Evolutionary conservation across 306 rosid genomes (phyloP), one percentile per base, ranked within the genome.

Genomic region (Senna siamea): DNA sequence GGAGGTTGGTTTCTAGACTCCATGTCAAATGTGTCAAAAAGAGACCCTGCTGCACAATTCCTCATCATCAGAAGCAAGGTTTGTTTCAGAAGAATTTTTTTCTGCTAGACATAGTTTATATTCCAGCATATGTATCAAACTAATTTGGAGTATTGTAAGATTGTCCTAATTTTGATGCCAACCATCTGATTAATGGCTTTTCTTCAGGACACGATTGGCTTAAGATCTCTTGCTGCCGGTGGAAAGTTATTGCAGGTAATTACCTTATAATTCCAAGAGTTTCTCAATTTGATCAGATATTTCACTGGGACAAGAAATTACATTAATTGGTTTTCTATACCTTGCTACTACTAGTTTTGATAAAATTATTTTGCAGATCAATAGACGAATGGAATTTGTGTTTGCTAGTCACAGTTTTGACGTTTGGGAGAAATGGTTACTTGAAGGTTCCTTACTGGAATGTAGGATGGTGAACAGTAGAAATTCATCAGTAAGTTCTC

Each of bases 381-480:
- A 94, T 77, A 87, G 98, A 80, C 89, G 87, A 87, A 92, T 77
- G 91, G 99, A 94, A 78, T 90, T 89, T 58, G 96, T 94, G 70
- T 94, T 94, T 72, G 97, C 99, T 32, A 94, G 99, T 86, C 98
- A 94, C 85, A 92, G 96, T 81, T 94, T 94, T 87, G 99, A 92
- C 81, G 99, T 94, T 58, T 92, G 99, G 99, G 98, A 92, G 83
- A 87, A 85, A 76, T 94, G 99, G 99, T 82, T 80, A 57, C 79
- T 94, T 64, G 96, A 92, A 83, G 92, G 97, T 74, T 86, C 96
- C 68, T 61, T 87, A 59, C 92, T 87, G 78, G 99, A 94, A 81
- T 94, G 99, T 65, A 90, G 88, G 79, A 87, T 94, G 83, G 90
- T 88, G 70, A 92, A 94, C 85, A 89, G 97, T 72, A 89, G 96